Conservation (phyloP, 768 basidiomycete genomes). For the Trametes sanguinea region DNA sequence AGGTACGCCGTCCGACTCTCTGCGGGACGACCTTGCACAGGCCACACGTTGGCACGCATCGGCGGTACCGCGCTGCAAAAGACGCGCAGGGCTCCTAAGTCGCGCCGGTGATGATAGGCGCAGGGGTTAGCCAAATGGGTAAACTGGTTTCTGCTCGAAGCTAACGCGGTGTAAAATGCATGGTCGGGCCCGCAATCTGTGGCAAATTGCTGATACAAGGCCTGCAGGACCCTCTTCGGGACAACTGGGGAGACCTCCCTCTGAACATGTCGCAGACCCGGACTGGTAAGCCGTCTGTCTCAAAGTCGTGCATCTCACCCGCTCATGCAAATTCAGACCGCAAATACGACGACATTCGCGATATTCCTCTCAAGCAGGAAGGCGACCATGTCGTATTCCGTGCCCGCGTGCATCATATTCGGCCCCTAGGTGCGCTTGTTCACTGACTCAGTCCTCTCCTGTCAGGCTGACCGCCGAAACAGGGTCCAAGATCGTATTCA, state of each 20-base stretch:
- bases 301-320: conserved; percentile 45
- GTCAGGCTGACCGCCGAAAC: too few relatives aligned
- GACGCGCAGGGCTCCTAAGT: neutral
- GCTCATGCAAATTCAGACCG: conserved; percentile 7
- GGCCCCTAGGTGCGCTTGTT: conserved; percentile 55
- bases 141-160: too few relatives aligned
- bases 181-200: neutral
- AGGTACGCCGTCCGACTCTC: conserved; percentile 18
- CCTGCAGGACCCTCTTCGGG: conserved; percentile 28
- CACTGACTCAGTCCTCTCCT: neutral
- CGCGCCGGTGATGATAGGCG: too few relatives aligned
- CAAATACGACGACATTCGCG: conserved; percentile 9
- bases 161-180: too few relatives aligned
- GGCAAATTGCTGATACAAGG: neutral
- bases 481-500: conserved; percentile 92
- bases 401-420: conserved; percentile 87
- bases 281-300: conserved; percentile 45
- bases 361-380: conserved; percentile 54
- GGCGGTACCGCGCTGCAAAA: neutral
- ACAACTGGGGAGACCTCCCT: conserved; percentile 78
- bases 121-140: too few relatives aligned
- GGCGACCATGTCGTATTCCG: conserved; percentile 80
- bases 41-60: neutral
- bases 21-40: neutral
- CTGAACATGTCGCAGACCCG: conserved; percentile 88